These are phyloP conservation scores for Triticum timopheevii DNA, from an alignment of 176 grass and related monocot species.

Conservation along the genomic window DNA sequence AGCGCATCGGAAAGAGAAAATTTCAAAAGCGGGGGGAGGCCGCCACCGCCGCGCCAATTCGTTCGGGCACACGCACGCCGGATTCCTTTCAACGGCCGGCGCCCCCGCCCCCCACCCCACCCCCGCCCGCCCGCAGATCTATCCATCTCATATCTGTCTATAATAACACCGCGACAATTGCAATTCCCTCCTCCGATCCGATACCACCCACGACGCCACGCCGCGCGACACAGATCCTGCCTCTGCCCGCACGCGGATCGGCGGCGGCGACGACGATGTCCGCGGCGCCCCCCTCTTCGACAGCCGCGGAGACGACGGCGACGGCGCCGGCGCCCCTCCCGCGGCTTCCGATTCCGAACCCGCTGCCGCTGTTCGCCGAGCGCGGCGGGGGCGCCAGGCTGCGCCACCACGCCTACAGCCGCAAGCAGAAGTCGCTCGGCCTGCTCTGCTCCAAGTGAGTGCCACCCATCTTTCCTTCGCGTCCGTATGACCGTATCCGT, in stretches of 20 bases:
- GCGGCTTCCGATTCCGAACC: not conserved
- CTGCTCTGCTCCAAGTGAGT: conserved; percentile 90
- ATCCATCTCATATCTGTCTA: not conserved
- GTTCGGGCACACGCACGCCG: conserved; percentile 17
- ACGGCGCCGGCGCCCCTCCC: not conserved
- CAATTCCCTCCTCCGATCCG: conserved; percentile 24
- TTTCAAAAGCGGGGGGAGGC: conserved; percentile 33
- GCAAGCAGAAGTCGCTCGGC: conserved; percentile 91
- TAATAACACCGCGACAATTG: conserved; percentile 10
- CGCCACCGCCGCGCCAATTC: conserved; percentile 43
- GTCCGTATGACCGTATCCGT: not conserved
- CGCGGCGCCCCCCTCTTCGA: not conserved
- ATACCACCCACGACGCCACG: not conserved
- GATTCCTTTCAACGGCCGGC: conserved; percentile 38
- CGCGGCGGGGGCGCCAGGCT: conserved; percentile 3
- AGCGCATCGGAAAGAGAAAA: not conserved
- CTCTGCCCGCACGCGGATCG: not conserved
- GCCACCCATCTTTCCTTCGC: not conserved
- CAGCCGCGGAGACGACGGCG: not conserved
- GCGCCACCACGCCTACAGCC: conserved; percentile 66
- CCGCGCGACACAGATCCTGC: conserved; percentile 10
- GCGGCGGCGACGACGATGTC: conserved; percentile 5
- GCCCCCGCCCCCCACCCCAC: not conserved
- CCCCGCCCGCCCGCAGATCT: conserved; percentile 15
- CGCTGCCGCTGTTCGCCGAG: not conserved